These are phyloP conservation scores for Boletus sp. DNA, from an alignment of 1,284 basidiomycete genomes.

Conservation along the genomic window DNA sequence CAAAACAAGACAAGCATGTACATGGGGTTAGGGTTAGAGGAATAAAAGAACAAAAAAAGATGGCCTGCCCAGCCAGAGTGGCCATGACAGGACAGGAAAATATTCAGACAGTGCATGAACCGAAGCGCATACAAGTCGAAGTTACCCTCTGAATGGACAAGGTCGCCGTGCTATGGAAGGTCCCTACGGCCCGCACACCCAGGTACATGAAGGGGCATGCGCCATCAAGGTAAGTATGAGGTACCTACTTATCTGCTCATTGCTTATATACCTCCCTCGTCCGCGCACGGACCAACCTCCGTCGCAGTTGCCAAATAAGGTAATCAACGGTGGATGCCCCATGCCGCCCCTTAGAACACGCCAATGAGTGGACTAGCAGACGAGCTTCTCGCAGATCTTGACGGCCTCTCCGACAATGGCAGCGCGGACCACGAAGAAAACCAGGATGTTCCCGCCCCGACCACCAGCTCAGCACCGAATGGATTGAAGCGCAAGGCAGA, in stretches of 20 bases:
- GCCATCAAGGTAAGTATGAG: constrained; percentile 40
- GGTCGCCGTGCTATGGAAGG: constrained; percentile 54
- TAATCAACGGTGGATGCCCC: constrained; percentile 1
- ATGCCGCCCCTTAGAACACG: not conserved
- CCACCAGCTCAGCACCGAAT: constrained; percentile 37
- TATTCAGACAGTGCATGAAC: constrained; percentile 38
- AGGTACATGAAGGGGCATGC: constrained; percentile 36
- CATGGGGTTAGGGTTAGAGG: constrained; percentile 31
- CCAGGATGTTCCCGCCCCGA: constrained; percentile 31
- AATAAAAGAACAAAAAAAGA: constrained; percentile 14
- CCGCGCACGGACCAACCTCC: constrained; percentile 27
- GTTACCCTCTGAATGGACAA: constrained; percentile 37
- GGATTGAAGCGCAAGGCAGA: constrained; percentile 63
- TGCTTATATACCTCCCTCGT: constrained; percentile 16
- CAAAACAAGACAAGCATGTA: not conserved
- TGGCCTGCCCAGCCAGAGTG: constrained; percentile 39
- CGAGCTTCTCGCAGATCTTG: constrained; percentile 86
- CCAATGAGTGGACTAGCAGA: constrained; percentile 77
- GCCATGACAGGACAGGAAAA: constrained; percentile 33
- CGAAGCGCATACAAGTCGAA: constrained; percentile 34
- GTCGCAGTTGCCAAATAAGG: constrained; percentile 6
- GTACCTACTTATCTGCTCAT: rapidly evolving
- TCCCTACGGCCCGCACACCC: constrained; percentile 45
- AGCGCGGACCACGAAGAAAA: constrained; percentile 54
- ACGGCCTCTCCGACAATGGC: constrained; percentile 68